Base-by-base conservation (phyloP, 176 grass and related monocot genomes). In the Metroxylon sagu region DNA sequence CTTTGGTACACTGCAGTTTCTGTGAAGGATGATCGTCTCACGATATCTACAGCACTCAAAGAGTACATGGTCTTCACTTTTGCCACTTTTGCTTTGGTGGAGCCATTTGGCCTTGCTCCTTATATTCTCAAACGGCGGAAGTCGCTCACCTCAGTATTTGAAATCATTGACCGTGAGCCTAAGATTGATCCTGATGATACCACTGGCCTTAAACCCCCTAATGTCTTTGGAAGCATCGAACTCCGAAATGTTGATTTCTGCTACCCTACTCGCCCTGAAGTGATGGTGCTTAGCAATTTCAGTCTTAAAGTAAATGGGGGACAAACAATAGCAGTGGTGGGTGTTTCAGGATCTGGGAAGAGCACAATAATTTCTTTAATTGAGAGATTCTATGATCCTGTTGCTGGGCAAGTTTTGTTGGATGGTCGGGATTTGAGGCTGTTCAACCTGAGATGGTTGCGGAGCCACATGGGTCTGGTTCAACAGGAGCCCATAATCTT, bases 51-150 rank as follows among this genome's bases (percentile, higher is more conserved):
- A 4, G 84, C 78, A 25, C 69, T 98, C 66, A 98, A 98, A 89
- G 84, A 98, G 79, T 98, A 98, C 28, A 83, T 98, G 49, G 75
- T 98, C 17, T 98, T 98, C 77, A 83, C 87, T 53, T 98, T 98
- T 74, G 84, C 88, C 18, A 82, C 94, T 19, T 98, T 98, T 71
- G 94, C 94, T 57, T 72, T 98, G 59, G 94, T 98, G 63, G 94
- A 98, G 70, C 94, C 94, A 16, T 98, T 98, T 71, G 94, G 94
- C 26, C 94, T 98, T 5, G 94, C 94, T 18, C 94, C 94, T 17
- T 98, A 98, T 77, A 98, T 98, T 76, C 87, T 98, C 66, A 98
- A 98, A 79, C 72, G 88, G 53, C 79, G 88, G 55, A 98, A 98
- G 67, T 88, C 84, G 67, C 87, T 98, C 50, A 80, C 58, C 23